Evolutionary conservation across 805 yeast species (phyloP).

Genomic region (Spathaspora arborariae): DNA sequence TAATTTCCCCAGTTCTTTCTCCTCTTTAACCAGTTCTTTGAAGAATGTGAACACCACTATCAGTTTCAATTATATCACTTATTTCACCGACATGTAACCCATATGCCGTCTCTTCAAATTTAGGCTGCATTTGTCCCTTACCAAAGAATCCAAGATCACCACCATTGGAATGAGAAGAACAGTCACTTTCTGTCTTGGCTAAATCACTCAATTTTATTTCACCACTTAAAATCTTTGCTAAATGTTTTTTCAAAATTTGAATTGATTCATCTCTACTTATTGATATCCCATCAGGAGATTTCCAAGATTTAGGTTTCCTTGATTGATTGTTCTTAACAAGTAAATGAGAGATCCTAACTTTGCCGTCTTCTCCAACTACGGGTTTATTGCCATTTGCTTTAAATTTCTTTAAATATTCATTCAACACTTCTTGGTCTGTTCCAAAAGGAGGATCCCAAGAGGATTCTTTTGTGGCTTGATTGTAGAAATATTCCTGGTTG

Average conservation of each 20-base stretch:
- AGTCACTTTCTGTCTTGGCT: slow-evolving; percentile 83
- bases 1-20: too few species aligned
- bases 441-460: slow-evolving; percentile 92
- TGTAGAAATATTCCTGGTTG: slow-evolving; percentile 78
- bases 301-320: slow-evolving; percentile 92
- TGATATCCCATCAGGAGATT: slow-evolving; percentile 65
- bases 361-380: slow-evolving; percentile 38
- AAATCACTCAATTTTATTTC: slow-evolving; percentile 63
- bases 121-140: slow-evolving; percentile 91
- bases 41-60: slow-evolving; percentile 86
- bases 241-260: slow-evolving; percentile 53
- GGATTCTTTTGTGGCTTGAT: slow-evolving; percentile 66
- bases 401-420: slow-evolving; percentile 48
- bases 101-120: slow-evolving; percentile 87
- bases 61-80: slow-evolving; percentile 80
- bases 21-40: slow-evolving; percentile 75
- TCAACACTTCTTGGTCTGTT: slow-evolving; percentile 58
- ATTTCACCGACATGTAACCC: slow-evolving; percentile 77
- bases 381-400: slow-evolving; percentile 43
- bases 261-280: slow-evolving; percentile 81
- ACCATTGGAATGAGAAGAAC: slow-evolving; percentile 78
- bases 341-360: slow-evolving; percentile 78
- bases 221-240: slow-evolving; percentile 59
- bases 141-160: slow-evolving; percentile 93
- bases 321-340: slow-evolving; percentile 79